Evolutionary conservation across 345 rosid genomes (phyloP).

Genomic region (Abelmoschus esculentus): DNA sequence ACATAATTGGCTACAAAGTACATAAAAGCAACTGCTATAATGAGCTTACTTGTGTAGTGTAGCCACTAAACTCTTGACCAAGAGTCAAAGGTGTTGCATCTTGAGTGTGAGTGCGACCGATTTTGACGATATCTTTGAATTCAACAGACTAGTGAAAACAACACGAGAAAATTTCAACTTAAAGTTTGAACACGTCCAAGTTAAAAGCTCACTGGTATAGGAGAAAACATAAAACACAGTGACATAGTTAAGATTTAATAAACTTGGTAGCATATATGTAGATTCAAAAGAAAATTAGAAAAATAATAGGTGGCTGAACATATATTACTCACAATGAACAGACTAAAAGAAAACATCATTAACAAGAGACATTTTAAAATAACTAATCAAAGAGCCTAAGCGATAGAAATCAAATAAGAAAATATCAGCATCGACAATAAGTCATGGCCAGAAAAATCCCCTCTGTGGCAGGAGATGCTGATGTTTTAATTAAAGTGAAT

Average conservation of each 20-base stretch:
- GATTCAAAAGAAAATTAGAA: not conserved
- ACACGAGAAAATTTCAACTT: conserved; percentile 3
- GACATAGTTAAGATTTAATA: not conserved
- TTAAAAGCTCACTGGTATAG: not conserved
- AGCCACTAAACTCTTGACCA: conserved; percentile 98
- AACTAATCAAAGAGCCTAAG: not conserved
- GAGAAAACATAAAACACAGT: not conserved
- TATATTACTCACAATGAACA: not conserved
- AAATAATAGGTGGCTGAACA: not conserved
- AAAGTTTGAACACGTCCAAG: not conserved
- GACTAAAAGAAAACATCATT: not conserved
- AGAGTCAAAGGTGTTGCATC: conserved; percentile 96
- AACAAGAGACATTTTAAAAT: not conserved
- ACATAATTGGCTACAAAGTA: not conserved
- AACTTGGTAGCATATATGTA: not conserved
- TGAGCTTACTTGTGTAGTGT: conserved; percentile 66
- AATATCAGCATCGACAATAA: not conserved
- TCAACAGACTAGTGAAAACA: conserved; percentile 50
- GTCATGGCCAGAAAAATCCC: not conserved
- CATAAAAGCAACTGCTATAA: conserved; percentile 1
- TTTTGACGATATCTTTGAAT: conserved; percentile 84
- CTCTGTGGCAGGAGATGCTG: not conserved
- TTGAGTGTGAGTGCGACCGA: conserved; percentile 95
- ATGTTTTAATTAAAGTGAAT: not conserved
- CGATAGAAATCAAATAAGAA: not conserved